Evolutionary conservation across 306 rosid species (phyloP).

Genomic region (Quercus alba): DNA sequence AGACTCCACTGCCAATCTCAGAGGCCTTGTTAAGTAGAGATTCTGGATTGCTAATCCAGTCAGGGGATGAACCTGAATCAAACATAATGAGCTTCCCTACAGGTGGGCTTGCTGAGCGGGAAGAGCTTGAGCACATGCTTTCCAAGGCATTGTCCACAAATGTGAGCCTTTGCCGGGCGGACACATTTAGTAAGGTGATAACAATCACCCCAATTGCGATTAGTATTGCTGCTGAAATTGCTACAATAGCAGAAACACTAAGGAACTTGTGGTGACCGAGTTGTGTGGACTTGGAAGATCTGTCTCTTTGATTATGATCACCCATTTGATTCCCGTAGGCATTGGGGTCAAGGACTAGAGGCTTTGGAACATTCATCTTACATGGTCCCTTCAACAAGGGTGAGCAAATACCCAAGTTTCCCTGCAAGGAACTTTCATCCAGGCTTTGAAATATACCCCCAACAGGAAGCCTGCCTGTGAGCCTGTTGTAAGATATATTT

Average conservation of each 20-base stretch:
- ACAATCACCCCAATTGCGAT: constrained; percentile 71
- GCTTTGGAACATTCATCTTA: constrained; percentile 79
- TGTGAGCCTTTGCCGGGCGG: constrained; percentile 63
- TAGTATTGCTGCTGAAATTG: constrained; percentile 67
- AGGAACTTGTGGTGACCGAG: constrained; percentile 59
- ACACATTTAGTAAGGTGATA: constrained; percentile 61
- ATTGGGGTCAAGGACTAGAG: constrained; percentile 87
- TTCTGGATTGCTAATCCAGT: constrained; percentile 49
- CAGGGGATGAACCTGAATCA: constrained; percentile 43
- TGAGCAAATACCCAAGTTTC: constrained; percentile 85
- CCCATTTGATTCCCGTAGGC: constrained; percentile 57
- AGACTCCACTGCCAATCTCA: constrained; percentile 82
- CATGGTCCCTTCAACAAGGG: constrained; percentile 90
- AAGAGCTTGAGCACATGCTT: constrained; percentile 85
- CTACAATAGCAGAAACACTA: constrained; percentile 76
- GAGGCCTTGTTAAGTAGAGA: constrained; percentile 71
- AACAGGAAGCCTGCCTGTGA: constrained; percentile 82
- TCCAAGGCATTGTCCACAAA: constrained; percentile 81
- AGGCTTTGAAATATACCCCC: constrained; percentile 64
- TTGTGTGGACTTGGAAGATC: constrained; percentile 19
- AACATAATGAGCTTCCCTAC: constrained; percentile 78
- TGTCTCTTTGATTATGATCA: constrained; percentile 32
- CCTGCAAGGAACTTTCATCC: constrained; percentile 82
- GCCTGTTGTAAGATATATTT: constrained; percentile 77
- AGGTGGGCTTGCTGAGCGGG: constrained; percentile 56